Percentiles rank a stretch among this genome's conserved stretches.
phyloP scores from a whole-genome alignment of 169 alveolate genomes.

The Plasmodium coatneyi region DNA sequence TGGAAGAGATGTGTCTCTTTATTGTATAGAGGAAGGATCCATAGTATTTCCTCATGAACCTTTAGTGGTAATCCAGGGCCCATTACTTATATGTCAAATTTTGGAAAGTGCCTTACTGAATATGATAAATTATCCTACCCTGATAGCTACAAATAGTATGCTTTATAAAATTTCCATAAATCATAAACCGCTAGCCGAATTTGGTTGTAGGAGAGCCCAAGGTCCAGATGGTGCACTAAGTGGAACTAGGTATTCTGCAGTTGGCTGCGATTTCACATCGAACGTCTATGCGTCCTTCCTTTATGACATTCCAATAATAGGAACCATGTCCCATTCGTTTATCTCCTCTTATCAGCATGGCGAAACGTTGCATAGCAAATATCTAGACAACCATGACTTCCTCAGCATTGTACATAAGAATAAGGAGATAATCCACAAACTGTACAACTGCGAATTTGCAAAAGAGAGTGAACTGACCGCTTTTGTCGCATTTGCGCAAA shows the following conservation, averaged over 20 bases:
- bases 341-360: constrained; percentile 30
- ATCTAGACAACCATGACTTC: constrained; percentile 41
- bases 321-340: constrained; percentile 64
- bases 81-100: constrained; percentile 88
- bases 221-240: constrained; percentile 95
- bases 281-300: constrained; percentile 62
- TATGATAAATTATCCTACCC: constrained; percentile 88
- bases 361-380: constrained; percentile 9
- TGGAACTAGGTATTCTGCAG: constrained; percentile 89
- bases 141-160: constrained; percentile 89
- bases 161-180: constrained; percentile 29
- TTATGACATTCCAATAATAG: constrained; percentile 67
- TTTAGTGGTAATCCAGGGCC: constrained; percentile 90
- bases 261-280: constrained; percentile 76
- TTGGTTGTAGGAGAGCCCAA: constrained; percentile 91
- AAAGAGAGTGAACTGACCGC: constrained; percentile 57
- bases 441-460: constrained; percentile 35
- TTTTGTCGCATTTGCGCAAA: constrained; percentile 58
- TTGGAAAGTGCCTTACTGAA: constrained; percentile 91
- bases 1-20: constrained; percentile 26
- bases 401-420: constrained; percentile 54
- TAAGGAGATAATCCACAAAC: constrained; percentile 30
- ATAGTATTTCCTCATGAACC: constrained; percentile 91
- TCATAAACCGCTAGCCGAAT: constrained; percentile 88
- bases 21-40: constrained; percentile 84